Evolutionary conservation across 2,329 filamentous ascomycete genomes (phyloP).

Genomic region (Monascus ruber): DNA sequence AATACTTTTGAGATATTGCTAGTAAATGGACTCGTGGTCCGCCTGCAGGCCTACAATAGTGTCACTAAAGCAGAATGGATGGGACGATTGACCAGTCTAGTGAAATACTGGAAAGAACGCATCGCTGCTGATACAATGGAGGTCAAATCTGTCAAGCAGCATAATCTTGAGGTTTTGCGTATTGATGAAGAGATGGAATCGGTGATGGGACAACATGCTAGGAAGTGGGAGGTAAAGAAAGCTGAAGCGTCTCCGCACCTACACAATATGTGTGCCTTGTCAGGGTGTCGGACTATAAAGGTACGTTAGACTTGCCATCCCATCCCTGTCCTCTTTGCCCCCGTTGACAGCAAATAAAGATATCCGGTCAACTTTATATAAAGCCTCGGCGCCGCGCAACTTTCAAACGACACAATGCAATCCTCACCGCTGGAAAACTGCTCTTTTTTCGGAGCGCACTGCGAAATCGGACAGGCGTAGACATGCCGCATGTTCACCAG

Average conservation of each 20-base stretch:
- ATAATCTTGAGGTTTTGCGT: conserved; percentile 48
- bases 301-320: conserved; percentile 14
- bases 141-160: conserved; percentile 44
- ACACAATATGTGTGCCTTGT: conserved; percentile 59
- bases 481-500: conserved; percentile 50
- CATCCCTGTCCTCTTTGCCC: too few species aligned
- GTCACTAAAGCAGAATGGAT: conserved; percentile 52
- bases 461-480: conserved; percentile 43
- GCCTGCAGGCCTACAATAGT: conserved; percentile 48
- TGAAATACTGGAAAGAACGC: conserved; percentile 52
- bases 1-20: conserved; percentile 52
- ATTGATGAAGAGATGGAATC: conserved; percentile 58
- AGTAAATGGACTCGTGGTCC: conserved; percentile 50
- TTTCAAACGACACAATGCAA: conserved; percentile 49
- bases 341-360: conserved; percentile 16
- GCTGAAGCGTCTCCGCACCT: conserved; percentile 51
- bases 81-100: conserved; percentile 43
- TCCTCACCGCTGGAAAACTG: conserved; percentile 50
- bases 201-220: conserved; percentile 52
- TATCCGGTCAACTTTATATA: conserved; percentile 51
- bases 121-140: conserved; percentile 45
- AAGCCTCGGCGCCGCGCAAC: conserved; percentile 53
- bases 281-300: conserved; percentile 49
- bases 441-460: conserved; percentile 52
- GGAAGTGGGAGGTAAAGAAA: conserved; percentile 57